Percentiles rank a stretch among this genome's conserved stretches.
Evolutionary conservation across 805 yeast genomes (phyloP).

Genomic region (Blastobotrys muscicola): DNA sequence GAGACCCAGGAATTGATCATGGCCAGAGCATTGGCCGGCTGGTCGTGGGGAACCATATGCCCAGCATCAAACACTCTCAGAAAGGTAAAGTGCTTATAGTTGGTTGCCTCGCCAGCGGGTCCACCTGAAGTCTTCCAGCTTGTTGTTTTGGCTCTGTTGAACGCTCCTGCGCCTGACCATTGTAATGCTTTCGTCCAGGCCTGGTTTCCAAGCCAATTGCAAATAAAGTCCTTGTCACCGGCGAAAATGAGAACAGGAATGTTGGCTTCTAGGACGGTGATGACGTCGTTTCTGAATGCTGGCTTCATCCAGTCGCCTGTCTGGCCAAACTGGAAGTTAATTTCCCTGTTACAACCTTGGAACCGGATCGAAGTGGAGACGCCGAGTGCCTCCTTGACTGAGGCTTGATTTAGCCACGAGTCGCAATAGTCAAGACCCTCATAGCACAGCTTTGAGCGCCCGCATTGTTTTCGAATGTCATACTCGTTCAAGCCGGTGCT

Average conservation of each 20-base stretch:
- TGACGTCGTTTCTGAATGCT: conserved; percentile 65
- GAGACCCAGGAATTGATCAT: conserved; percentile 70
- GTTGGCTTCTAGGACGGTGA: conserved; percentile 55
- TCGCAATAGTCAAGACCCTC: conserved; percentile 62
- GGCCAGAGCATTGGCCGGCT: conserved; percentile 63
- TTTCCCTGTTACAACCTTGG: conserved; percentile 45
- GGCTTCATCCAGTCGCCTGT: conserved; percentile 77
- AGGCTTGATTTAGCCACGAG: conserved; percentile 61
- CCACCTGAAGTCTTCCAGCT: conserved; percentile 23
- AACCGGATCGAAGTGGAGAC: conserved; percentile 34
- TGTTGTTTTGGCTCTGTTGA: conserved; percentile 29
- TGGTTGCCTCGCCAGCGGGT: conserved; percentile 45
- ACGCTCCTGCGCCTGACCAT: conserved; percentile 50
- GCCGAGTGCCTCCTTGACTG: conserved; percentile 71
- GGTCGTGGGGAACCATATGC: conserved; percentile 85
- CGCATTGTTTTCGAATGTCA: conserved; percentile 46
- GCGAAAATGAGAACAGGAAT: conserved; percentile 82
- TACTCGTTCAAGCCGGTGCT: conserved; percentile 54
- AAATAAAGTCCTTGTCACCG: conserved; percentile 89
- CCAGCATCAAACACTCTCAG: conserved; percentile 80
- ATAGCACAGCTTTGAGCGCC: conserved; percentile 48
- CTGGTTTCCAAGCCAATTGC: conserved; percentile 90
- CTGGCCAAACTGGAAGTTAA: conserved; percentile 67
- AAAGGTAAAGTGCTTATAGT: conserved; percentile 60
- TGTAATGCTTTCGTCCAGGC: conserved; percentile 69